phyloP scores from a whole-genome alignment of 768 basidiomycete genomes.

The Tricholomella constricta region DNA sequence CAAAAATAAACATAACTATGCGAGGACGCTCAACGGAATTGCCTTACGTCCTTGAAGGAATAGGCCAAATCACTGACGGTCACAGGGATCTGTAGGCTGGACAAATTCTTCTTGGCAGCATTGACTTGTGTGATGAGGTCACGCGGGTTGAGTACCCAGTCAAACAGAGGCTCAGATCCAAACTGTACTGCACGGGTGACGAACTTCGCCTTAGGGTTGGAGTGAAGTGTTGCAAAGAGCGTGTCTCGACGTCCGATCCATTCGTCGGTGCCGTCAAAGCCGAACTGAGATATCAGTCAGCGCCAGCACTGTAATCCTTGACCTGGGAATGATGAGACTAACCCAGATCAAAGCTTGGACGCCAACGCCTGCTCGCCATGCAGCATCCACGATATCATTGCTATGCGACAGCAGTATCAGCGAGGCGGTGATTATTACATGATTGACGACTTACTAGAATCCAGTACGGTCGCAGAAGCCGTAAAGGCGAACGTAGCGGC shows the following conservation, averaged over 20 bases:
- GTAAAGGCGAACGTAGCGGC: slow-evolving; percentile 67
- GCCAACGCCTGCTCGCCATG: slow-evolving; percentile 67
- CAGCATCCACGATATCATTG: slow-evolving; percentile 66
- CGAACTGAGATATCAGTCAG: slow-evolving; percentile 38
- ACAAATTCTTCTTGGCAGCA: slow-evolving; percentile 49
- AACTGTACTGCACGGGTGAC: slow-evolving; percentile 69
- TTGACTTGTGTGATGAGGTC: slow-evolving; percentile 54
- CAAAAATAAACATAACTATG: neutral
- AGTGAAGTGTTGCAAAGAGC: slow-evolving; percentile 53
- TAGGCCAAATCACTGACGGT: slow-evolving; percentile 70
- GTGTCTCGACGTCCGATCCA: slow-evolving; percentile 58
- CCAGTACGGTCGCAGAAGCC: slow-evolving; percentile 46
- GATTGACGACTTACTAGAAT: slow-evolving; percentile 42
- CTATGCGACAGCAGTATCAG: slow-evolving; percentile 18
- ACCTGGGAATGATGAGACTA: slow-evolving; percentile 16
- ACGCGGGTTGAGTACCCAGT: slow-evolving; percentile 50
- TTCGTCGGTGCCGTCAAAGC: slow-evolving; percentile 45
- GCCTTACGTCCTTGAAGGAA: slow-evolving; percentile 48
- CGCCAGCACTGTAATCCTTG: neutral
- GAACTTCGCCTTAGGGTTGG: slow-evolving; percentile 63
- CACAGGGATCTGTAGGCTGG: slow-evolving; percentile 60
- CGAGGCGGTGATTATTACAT: neutral
- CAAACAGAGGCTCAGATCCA: slow-evolving; percentile 71
- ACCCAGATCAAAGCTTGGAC: slow-evolving; percentile 80
- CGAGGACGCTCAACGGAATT: neutral